Evolutionary conservation across 495 filamentous ascomycete species (phyloP).

Genomic region (Pseudevernia furfuracea): DNA sequence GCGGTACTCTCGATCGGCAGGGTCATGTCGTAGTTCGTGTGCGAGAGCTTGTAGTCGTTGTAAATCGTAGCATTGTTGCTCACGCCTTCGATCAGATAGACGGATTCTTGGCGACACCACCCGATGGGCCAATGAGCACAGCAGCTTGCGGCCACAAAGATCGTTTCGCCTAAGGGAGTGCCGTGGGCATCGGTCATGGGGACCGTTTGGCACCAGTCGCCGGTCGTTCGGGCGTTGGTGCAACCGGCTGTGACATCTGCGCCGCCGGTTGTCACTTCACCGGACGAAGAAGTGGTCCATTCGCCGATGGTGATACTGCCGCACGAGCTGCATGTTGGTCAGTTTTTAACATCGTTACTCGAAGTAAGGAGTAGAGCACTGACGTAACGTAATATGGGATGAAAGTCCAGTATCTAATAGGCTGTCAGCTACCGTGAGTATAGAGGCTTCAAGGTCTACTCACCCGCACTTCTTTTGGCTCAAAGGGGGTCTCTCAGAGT

Average conservation of each 20-base stretch:
- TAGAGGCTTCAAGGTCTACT: neutral
- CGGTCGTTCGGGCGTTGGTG: neutral
- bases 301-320: neutral
- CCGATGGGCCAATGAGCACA: neutral
- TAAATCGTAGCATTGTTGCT: constrained; percentile 1
- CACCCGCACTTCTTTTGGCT: neutral
- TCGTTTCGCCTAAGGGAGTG: neutral
- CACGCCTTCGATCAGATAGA: neutral
- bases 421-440: neutral
- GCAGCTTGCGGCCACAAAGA: constrained; percentile 6
- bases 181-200: neutral
- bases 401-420: constrained; percentile 1
- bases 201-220: constrained; percentile 7
- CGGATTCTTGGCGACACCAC: neutral
- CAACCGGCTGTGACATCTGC: neutral
- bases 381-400: constrained; percentile 2
- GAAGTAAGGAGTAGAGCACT: neutral
- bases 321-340: neutral
- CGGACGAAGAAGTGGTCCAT: neutral
- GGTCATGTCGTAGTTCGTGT: neutral
- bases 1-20: neutral
- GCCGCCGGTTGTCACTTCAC: neutral
- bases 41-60: neutral
- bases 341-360: neutral
- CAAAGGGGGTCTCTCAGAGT: neutral